These are phyloP conservation scores for Ustilago vetiveriae DNA, from an alignment of 1,284 basidiomycete species.

Conservation along the genomic window DNA sequence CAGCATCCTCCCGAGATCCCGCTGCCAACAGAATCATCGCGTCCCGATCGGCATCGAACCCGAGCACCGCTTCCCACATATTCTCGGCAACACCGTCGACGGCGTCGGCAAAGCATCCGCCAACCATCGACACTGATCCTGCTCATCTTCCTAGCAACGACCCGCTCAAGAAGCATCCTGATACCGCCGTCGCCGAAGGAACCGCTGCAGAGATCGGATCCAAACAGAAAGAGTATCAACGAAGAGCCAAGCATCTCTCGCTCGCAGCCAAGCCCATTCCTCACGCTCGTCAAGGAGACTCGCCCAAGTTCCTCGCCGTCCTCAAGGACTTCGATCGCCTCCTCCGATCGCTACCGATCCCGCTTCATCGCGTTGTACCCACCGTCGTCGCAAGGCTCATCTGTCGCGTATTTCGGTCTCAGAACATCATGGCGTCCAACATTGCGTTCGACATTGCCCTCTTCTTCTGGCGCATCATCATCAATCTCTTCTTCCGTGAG, in stretches of 20 bases:
- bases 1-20: slow-evolving; percentile 26
- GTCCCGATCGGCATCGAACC: slow-evolving; percentile 7
- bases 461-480: slow-evolving; percentile 76
- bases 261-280: slow-evolving; percentile 25
- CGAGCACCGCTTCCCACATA: background rate
- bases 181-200: slow-evolving; percentile 32
- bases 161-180: slow-evolving; percentile 21
- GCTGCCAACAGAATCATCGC: slow-evolving; percentile 3
- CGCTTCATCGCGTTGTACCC: slow-evolving; percentile 57
- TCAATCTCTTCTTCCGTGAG: slow-evolving; percentile 97
- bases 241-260: slow-evolving; percentile 42
- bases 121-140: slow-evolving; percentile 31
- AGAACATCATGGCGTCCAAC: slow-evolving; percentile 62
- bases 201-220: slow-evolving; percentile 31
- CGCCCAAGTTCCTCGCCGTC: slow-evolving; percentile 33
- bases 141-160: slow-evolving; percentile 29
- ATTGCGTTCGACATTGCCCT: slow-evolving; percentile 67
- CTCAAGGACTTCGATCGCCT: slow-evolving; percentile 56
- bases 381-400: slow-evolving; percentile 48
- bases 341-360: slow-evolving; percentile 55
- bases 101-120: slow-evolving; percentile 6
- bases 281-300: slow-evolving; percentile 39
- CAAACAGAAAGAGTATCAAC: slow-evolving; percentile 37
- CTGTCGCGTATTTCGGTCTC: slow-evolving; percentile 50
- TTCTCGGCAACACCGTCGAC: background rate